phyloP scores from a whole-genome alignment of 192 early-diverging fungal genomes.

The Backusella morwellensis region DNA sequence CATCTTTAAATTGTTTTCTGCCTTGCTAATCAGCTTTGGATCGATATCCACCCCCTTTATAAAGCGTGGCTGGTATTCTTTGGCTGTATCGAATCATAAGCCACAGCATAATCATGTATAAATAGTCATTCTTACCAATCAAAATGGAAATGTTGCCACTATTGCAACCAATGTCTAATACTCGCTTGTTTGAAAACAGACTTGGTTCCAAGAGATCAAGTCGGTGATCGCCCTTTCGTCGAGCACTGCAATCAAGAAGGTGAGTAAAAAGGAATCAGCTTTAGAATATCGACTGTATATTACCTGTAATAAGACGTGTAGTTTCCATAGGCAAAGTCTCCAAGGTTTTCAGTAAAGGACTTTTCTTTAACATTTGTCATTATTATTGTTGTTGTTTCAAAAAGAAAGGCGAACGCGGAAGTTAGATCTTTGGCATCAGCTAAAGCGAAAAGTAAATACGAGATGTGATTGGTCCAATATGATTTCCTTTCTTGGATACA shows the following conservation, averaged over 20 bases:
- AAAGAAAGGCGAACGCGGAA: neutral
- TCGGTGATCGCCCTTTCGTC: conserved; percentile 50
- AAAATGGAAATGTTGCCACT: conserved; percentile 58
- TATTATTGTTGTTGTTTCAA: neutral
- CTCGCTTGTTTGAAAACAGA: conserved; percentile 52
- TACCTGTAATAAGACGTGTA: conserved; percentile 59
- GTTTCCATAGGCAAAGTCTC: conserved; percentile 47
- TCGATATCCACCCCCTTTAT: conserved; percentile 81
- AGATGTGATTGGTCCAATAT: neutral
- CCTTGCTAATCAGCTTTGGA: conserved; percentile 56
- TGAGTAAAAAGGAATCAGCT: too few relatives aligned
- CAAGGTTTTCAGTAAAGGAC: neutral
- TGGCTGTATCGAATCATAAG: conserved; percentile 33
- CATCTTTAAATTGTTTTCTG: conserved; percentile 41
- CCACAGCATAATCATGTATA: neutral
- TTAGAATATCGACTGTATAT: neutral
- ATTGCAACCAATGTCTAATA: conserved; percentile 85
- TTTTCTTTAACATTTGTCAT: neutral
- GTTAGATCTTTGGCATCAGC: too few relatives aligned
- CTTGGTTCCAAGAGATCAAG: conserved; percentile 47
- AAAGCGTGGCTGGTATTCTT: conserved; percentile 43
- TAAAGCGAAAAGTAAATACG: neutral
- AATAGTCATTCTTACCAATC: conserved; percentile 35
- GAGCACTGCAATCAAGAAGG: neutral
- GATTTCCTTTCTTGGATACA: neutral